Evolutionary conservation across 208 protist species (phyloP), one percentile per base, ranked within the genome.

Genomic region (Trypanosoma brucei): DNA sequence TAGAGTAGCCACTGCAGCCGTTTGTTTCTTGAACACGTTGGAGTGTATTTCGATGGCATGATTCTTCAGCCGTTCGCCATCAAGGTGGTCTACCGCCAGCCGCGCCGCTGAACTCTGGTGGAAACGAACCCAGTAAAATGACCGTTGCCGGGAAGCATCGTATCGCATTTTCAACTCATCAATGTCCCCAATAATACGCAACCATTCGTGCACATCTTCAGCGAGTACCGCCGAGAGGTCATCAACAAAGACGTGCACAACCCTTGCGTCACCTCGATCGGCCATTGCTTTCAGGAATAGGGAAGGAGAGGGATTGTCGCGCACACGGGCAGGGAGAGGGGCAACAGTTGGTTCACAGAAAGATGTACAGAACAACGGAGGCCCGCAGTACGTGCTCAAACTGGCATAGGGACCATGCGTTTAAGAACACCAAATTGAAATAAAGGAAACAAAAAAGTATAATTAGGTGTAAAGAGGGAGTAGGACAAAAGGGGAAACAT

Each of bases 101-200:
- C 91, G 71, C 9, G 85, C 88, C 0, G 85, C 57, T 7, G 35
- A 34, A 6, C 54, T 6, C 22, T 66, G 73, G 13, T 64, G 67
- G 58, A 94, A 92, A 34, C 62, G 62, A 4, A 94, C 81, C 37
- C 66, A 70, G 59, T 83, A 94, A 61, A 84, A 92, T 22, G 60
- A 54, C 2, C 63, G 35, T 50, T 78, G 68, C 22, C 53, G 53
- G 0, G 75, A 36, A 0, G 72, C 73, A 57, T 94, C 83, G 68
- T 82, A 94, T 70, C 92, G 88, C 22, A 87, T 54, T 60, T 94
- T 94, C 8, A 91, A 70, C 3, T 77, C 56, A 5, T 84, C 72
- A 44, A 94, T 72, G 2, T 83, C 70, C 31, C 70, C 84, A 22
- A 94, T 58, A 38, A 92, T 82, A 34, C 64, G 55, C 31, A 92